Evolutionary conservation across 169 alveolate genomes (phyloP), one percentile per base, ranked within the genome.

Genomic region (Plasmodium cynomolgi): DNA sequence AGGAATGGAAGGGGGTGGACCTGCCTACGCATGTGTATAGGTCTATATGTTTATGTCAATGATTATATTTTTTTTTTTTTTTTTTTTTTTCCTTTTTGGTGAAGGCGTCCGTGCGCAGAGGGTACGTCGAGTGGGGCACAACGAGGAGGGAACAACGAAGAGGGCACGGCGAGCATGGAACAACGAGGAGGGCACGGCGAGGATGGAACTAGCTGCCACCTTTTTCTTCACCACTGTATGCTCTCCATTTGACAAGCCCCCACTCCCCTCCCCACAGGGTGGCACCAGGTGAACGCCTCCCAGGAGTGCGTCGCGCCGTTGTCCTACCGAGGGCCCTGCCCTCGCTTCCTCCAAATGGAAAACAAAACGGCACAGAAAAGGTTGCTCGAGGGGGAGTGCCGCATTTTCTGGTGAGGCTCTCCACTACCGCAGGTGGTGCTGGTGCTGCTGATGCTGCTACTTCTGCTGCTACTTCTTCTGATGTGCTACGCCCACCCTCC

Each of bases 281-380:
- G 94, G 94, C 31, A 81, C 13, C 73, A 90, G 81, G 71, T 62
- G 73, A 26, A 72, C n/a, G 44, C 26, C 13, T 68, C 94, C 11
- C 56, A 50, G n/a, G 86, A 90, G 71, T 90, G 94, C 58, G 47
- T 81, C 31, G 23, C 94, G 6, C 94, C 94, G 6, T 41, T 80
- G 26, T 90, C 94, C 29, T 90, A 90, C 50, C 73, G 83, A 33
- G 94, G 94, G 7, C 94, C 94, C 13, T 90, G 94, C 17, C 94
- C 94, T 4, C 81, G 94, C 3, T 90, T 80, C 50, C 44, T 90
- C n/a, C 88, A 80, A 90, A 44, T 72, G 13, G 94, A 90, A 81
- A 44, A 80, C 31, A 73, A 71, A 37, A 80, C 83, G 1, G 79
- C 80, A 50, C 68, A 90, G 44, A 90, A 90, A 80, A 90, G 54